Evolutionary conservation across 208 protist species (phyloP).

Genomic region (Acanthamoeba royreba): DNA sequence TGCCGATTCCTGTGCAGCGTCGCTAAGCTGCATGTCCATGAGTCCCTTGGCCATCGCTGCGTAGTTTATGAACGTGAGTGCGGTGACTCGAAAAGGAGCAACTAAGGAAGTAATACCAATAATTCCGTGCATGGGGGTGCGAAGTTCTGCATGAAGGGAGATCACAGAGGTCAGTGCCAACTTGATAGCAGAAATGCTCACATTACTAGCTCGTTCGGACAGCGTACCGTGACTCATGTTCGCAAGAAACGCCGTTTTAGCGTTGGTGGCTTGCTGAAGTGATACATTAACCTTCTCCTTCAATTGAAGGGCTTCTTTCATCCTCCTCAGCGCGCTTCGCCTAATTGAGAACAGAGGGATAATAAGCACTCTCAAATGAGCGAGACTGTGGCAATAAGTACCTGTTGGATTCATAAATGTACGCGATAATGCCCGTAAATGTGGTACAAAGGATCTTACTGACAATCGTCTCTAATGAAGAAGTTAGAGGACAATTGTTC

Average conservation of each 20-base stretch:
- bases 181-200: no score
- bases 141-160: no score
- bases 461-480: not conserved
- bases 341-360: not conserved
- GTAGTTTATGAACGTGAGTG: no score
- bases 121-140: no score
- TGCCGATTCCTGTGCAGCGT: not conserved
- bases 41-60: not conserved
- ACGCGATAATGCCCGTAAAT: not conserved
- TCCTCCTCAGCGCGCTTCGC: not conserved
- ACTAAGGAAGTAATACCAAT: no score
- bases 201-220: no score
- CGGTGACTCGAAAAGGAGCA: no score
- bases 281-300: not conserved
- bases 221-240: not conserved
- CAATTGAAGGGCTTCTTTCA: not conserved
- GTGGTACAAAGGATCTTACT: not conserved
- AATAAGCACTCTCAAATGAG: not conserved
- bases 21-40: not conserved
- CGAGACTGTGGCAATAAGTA: not conserved
- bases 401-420: not conserved
- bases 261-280: not conserved
- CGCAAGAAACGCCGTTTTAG: not conserved
- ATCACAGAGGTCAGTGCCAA: no score
- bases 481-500: not conserved